Evolutionary conservation across 2,329 filamentous ascomycete genomes (phyloP).

Genomic region (Colletotrichum gloeosporioides): DNA sequence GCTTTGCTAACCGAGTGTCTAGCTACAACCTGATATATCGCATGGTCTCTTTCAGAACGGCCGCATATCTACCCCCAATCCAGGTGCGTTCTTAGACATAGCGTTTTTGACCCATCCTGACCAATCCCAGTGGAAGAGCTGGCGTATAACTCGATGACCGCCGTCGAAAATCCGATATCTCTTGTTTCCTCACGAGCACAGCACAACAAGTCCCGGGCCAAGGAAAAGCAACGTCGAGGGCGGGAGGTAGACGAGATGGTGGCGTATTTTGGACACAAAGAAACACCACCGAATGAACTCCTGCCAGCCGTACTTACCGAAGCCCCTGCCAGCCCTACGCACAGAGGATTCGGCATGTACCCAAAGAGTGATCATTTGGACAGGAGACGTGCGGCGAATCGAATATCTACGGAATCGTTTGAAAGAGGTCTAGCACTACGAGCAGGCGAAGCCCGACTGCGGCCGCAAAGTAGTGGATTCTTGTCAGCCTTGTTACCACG

Average conservation of each 20-base stretch:
- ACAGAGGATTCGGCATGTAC: background rate
- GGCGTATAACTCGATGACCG: slow-evolving; percentile 21
- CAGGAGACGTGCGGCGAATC: background rate
- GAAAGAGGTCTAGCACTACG: background rate
- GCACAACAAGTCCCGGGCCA: slow-evolving; percentile 23
- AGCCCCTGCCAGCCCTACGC: too few relatives aligned
- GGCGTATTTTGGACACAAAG: slow-evolving; percentile 35
- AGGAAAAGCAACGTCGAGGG: slow-evolving; percentile 31
- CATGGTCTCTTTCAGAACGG: slow-evolving; percentile 53
- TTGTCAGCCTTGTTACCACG: background rate
- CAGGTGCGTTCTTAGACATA: slow-evolving; percentile 27
- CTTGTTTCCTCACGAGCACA: background rate
- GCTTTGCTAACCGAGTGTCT: background rate
- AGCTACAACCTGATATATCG: slow-evolving; percentile 42
- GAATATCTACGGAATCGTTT: background rate
- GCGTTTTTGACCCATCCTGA: background rate
- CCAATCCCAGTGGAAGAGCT: background rate
- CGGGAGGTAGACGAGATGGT: slow-evolving; percentile 40
- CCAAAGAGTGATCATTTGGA: background rate
- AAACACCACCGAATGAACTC: background rate
- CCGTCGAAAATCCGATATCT: background rate
- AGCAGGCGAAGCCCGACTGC: background rate
- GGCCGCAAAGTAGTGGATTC: background rate
- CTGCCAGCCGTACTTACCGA: too few relatives aligned
- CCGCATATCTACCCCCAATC: slow-evolving; percentile 26